Base-by-base conservation (phyloP, 148 eudicot genomes). In the Fagopyrum tataricum region DNA sequence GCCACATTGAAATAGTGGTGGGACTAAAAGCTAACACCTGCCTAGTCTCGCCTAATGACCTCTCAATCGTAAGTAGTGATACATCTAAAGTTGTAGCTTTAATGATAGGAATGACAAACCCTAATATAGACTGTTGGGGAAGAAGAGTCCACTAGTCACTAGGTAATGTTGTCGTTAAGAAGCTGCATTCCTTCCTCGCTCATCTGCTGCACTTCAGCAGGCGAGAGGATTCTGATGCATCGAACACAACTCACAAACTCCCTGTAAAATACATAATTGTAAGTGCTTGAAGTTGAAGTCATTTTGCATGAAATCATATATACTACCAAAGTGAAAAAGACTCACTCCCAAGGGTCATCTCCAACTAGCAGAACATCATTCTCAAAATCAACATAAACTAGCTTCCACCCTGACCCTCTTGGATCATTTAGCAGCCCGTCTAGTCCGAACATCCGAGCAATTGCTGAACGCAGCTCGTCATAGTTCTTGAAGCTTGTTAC, bases 291-390 rank as follows among this genome's bases (percentile, higher is more conserved):
- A 44, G 31, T 70, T 6, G 9, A 12, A 7, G 49, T 41, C 31
- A n/a, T n/a, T 42, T 42, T 42, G 5, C 51, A n/a, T 13, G 68
- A 41, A 24, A 11, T 55, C 21, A 11, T 55, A 18, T 20, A 59
- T 24, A 6, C 14, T 7, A 4, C 13, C 15, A 49, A 68, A 70
- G 40, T n/a, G 21, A 56, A 12, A 42, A 13, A 46, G 21, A 81
- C 99, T 92, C 86, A 95, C 99, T 91, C 94, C 99, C 97, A 95
- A 13, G 99, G 99, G 82, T 95, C 97, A 70, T 95, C 99, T 23
- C 97, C 99, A 42, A 92, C 96, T 51, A 95, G 96, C 51, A 95
- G 89, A 62, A 95, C 93, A 61, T 96, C 97, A 41, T 83, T 92
- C 79, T 96, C 99, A 53, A 87, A 92, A 81, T 96, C 99, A 68